Conservation (phyloP, 495 filamentous ascomycete species). For the Lepidopterella palustris region DNA sequence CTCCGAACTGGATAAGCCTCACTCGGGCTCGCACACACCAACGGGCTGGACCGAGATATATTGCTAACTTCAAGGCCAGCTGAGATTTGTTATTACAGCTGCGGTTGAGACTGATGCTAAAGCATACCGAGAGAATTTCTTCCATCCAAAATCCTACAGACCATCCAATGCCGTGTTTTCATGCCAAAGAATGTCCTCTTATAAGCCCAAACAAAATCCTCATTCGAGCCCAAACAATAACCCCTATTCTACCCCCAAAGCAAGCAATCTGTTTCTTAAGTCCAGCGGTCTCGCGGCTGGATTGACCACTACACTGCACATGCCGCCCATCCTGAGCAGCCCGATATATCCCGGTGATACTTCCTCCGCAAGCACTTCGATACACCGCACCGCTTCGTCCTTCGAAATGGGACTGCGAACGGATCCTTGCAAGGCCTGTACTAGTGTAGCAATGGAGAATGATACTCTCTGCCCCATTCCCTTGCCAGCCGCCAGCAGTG, state of each 20-base stretch:
- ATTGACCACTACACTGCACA: slow-evolving; percentile 54
- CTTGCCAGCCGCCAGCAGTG: slow-evolving; percentile 42
- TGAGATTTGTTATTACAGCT: too few species aligned
- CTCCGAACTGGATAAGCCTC: too few species aligned
- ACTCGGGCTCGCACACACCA: too few species aligned
- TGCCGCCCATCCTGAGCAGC: slow-evolving; percentile 48
- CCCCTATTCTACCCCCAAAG: slow-evolving; percentile 8
- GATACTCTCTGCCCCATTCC: slow-evolving; percentile 38
- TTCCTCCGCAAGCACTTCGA: slow-evolving; percentile 53
- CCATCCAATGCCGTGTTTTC: too few species aligned
- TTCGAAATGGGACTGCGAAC: slow-evolving; percentile 53
- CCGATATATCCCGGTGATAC: slow-evolving; percentile 58
- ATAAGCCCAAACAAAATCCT: not conserved
- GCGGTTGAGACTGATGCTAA: too few species aligned
- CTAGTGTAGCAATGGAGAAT: slow-evolving; percentile 55
- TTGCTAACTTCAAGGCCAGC: too few species aligned
- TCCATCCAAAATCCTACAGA: too few species aligned
- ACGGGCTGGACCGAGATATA: too few species aligned
- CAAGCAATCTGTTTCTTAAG: slow-evolving; percentile 11
- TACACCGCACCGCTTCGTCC: slow-evolving; percentile 50
- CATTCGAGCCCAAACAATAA: not conserved
- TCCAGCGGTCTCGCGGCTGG: slow-evolving; percentile 35
- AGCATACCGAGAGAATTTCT: too few species aligned
- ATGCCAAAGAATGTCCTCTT: too few species aligned
- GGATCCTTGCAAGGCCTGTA: slow-evolving; percentile 54